Evolutionary conservation across 2,329 filamentous ascomycete genomes (phyloP), one percentile per base, ranked within the genome.

Genomic region (Fonsecaea nubica): DNA sequence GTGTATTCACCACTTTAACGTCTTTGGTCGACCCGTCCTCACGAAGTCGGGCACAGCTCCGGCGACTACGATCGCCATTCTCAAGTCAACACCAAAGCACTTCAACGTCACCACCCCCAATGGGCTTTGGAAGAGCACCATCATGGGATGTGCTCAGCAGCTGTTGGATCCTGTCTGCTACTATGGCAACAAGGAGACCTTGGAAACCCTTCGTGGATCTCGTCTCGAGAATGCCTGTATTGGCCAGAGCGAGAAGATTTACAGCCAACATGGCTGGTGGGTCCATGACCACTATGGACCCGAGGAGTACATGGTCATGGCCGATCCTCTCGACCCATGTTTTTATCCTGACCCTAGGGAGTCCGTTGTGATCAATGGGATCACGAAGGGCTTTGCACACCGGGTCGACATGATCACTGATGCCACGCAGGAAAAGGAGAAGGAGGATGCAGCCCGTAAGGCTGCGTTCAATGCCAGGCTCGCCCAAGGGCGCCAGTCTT

Each of bases 1-100:
- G 25, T 65, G 65, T 18, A n/a, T 69, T 50, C 68, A 70, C 33
- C 68, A 70, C 61, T 32, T 70, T 50, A 66, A 63, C 58, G 68
- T 62, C 48, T 62, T 68, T 42, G 63, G 63, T 25, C 60, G 58
- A 4, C 52, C 57, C 8, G 63, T 70, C 3, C 50, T 56, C 36
- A 30, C 38, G 18, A 68, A 66, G 54, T 68, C 68, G 5, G 50
- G 36, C 1, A 70, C 68, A 10, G 52, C 40, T 10, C 68, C 68
- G 35, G 68, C 65, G 13, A 60, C 64, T 5, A 66, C 60, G 8
- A 65, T 70, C 35, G 68, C 68, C 15, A 58, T 70, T 1, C 38
- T 70, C 13, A 68, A 64, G 25, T 52, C 60, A 8, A 61, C 58
- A 2, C 36, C 42, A 21, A 68, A 68, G 38, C 52, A 63, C 33